Evolutionary conservation across 2,329 filamentous ascomycete genomes (phyloP).

Genomic region (Aaosphaeria arxii): DNA sequence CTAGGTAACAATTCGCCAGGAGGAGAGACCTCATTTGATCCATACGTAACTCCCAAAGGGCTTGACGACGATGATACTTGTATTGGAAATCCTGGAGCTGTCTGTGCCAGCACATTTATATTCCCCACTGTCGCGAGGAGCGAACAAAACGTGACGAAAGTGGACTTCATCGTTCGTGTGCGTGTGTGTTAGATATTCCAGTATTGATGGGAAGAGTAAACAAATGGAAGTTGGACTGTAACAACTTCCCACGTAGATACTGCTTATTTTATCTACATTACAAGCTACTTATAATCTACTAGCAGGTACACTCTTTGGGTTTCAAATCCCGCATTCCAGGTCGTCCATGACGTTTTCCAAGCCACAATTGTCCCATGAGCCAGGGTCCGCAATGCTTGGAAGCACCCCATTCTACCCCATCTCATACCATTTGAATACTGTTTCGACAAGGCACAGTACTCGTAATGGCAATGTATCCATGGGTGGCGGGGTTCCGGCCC

Average conservation of each 20-base stretch:
- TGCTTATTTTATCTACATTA: background rate
- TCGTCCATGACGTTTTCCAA: background rate
- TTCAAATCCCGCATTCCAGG: background rate
- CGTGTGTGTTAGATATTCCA: background rate
- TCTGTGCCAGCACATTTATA: conserved; percentile 11
- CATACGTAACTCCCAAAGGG: conserved; percentile 25
- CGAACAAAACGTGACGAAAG: conserved; percentile 8
- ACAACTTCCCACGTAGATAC: background rate
- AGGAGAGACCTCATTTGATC: conserved; percentile 30
- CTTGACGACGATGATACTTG: conserved; percentile 3
- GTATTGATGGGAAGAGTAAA: background rate
- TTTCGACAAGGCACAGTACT: background rate
- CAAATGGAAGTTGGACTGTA: background rate
- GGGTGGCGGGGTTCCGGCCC: background rate
- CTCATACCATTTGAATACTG: background rate
- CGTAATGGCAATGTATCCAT: background rate
- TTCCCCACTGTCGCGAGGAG: conserved; percentile 10
- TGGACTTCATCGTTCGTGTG: conserved; percentile 2
- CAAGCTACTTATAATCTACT: too few species aligned
- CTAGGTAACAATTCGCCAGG: conserved; percentile 30
- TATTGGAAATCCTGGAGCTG: conserved; percentile 30
- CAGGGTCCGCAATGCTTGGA: background rate
- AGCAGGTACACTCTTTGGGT: background rate
- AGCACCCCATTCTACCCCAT: background rate
- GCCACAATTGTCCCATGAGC: background rate